A percentile compares a stretch with the other conserved stretches of the same genome.
phyloP scores from a whole-genome alignment of 2,329 filamentous ascomycete genomes.

The Penicillium rolfsii region DNA sequence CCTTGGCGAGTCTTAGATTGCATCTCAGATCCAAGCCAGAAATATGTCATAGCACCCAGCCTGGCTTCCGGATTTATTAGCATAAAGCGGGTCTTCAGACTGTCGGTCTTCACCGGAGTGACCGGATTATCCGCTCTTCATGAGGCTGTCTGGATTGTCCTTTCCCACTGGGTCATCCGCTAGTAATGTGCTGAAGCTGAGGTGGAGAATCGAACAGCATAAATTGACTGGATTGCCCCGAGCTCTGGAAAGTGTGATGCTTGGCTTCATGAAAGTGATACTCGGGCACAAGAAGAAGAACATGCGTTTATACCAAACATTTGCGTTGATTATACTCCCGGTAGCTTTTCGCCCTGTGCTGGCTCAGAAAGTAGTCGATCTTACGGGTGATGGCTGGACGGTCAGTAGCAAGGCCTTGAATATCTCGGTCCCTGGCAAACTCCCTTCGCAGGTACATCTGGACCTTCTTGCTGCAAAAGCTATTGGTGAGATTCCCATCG shows the following conservation, averaged over 20 bases:
- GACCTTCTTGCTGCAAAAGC: slow-evolving; percentile 59
- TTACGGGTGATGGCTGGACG: slow-evolving; percentile 51
- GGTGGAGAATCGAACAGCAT: background rate
- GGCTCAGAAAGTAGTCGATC: slow-evolving; percentile 44
- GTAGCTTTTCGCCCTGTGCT: slow-evolving; percentile 17
- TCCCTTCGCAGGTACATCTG: slow-evolving; percentile 63
- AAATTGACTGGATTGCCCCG: slow-evolving; percentile 7
- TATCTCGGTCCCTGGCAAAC: slow-evolving; percentile 56
- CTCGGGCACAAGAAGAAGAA: background rate
- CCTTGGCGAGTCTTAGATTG: slow-evolving; percentile 1
- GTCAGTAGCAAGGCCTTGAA: slow-evolving; percentile 52
- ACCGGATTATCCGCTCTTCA: background rate
- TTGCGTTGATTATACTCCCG: slow-evolving; percentile 23
- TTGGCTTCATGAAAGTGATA: background rate
- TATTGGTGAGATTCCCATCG: slow-evolving; percentile 50
- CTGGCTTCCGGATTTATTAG: background rate
- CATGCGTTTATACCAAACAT: slow-evolving; percentile 27
- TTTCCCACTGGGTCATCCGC: slow-evolving; percentile 8
- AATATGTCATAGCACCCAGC: slow-evolving; percentile 8
- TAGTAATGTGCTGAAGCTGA: slow-evolving; percentile 2
- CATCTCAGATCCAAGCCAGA: background rate
- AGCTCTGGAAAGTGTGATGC: background rate
- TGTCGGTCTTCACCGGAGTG: background rate
- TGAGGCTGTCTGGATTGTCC: background rate
- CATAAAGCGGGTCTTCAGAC: background rate